phyloP scores from a whole-genome alignment of 352 stramenopile species.

The Globisporangium middletonii region DNA sequence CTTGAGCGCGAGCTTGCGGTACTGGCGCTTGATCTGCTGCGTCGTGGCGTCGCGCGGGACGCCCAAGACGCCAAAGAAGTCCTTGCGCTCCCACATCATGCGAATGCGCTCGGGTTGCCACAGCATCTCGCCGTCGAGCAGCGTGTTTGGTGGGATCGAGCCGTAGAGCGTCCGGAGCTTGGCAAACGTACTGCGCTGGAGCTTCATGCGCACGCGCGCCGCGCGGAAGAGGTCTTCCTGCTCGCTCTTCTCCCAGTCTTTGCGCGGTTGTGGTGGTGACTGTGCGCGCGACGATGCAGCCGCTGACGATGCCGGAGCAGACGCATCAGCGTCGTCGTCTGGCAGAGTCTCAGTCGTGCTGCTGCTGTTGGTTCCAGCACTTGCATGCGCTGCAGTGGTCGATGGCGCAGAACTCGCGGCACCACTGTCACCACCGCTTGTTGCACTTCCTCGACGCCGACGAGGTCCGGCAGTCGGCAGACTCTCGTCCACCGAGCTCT shows the following conservation, averaged over 20 bases:
- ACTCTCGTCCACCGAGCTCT: conserved; percentile 3
- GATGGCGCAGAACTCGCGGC: too few species aligned
- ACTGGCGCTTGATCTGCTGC: conserved; percentile 78
- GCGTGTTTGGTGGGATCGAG: conserved; percentile 19
- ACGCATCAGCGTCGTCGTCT: too few species aligned
- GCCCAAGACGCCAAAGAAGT: conserved; percentile 72
- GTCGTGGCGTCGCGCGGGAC: conserved; percentile 51
- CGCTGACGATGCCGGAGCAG: too few species aligned
- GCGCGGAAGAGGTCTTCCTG: conserved; percentile 76
- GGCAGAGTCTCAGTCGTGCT: too few species aligned
- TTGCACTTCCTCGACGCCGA: too few species aligned
- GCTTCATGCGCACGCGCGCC: conserved; percentile 71
- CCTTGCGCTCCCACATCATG: conserved; percentile 74
- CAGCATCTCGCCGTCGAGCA: conserved; percentile 59
- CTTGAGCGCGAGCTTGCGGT: conserved; percentile 81
- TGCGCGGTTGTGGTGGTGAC: too few species aligned
- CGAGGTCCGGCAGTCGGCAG: too few species aligned
- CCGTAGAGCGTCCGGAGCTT: conserved; percentile 30
- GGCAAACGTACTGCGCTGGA: conserved; percentile 49
- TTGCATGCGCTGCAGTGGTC: too few species aligned
- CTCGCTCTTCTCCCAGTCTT: conserved; percentile 39
- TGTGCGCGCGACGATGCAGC: too few species aligned
- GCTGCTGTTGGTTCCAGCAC: too few species aligned
- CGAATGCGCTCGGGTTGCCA: conserved; percentile 75
- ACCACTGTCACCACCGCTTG: too few species aligned